These are phyloP conservation scores for Fusarium palustre DNA, from an alignment of 2,329 filamentous ascomycete species.

Conservation along the genomic window DNA sequence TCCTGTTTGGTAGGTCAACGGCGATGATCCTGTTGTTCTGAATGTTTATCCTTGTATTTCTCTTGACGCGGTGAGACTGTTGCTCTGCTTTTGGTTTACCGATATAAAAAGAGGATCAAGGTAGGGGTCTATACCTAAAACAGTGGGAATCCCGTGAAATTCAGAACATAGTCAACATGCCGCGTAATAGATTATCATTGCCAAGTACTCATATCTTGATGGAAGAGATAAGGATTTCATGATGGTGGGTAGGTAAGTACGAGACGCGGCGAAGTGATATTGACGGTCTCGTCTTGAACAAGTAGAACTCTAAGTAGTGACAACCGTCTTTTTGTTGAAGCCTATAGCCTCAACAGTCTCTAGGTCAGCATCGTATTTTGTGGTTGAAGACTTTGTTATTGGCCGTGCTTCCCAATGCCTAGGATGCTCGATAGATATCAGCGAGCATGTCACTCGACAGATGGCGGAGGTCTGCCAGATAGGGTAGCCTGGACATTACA, in stretches of 20 bases:
- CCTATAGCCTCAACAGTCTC: too few relatives aligned
- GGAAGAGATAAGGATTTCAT: not conserved
- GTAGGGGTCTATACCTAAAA: not conserved
- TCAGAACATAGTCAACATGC: too few relatives aligned
- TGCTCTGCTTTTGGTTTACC: not conserved
- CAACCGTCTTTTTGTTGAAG: too few relatives aligned
- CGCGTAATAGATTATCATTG: not conserved
- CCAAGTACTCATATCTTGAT: not conserved
- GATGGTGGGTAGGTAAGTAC: too few relatives aligned
- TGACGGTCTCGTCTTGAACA: not conserved
- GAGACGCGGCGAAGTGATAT: not conserved
- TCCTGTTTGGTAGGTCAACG: slow-evolving; percentile 40
- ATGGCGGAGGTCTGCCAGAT: not conserved
- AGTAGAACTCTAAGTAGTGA: too few relatives aligned
- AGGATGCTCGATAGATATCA: not conserved
- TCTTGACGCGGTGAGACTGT: slow-evolving; percentile 7
- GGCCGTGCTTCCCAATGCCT: not conserved
- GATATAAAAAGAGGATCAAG: not conserved
- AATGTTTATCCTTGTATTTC: slow-evolving; percentile 21
- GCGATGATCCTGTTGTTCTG: slow-evolving; percentile 39
- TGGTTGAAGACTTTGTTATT: not conserved
- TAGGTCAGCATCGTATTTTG: too few relatives aligned
- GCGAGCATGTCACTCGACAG: not conserved
- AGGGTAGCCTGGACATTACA: not conserved
- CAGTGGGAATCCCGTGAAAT: not conserved